Base-by-base conservation (phyloP, 257 asterid species). In the Ophiorrhiza pumila region DNA sequence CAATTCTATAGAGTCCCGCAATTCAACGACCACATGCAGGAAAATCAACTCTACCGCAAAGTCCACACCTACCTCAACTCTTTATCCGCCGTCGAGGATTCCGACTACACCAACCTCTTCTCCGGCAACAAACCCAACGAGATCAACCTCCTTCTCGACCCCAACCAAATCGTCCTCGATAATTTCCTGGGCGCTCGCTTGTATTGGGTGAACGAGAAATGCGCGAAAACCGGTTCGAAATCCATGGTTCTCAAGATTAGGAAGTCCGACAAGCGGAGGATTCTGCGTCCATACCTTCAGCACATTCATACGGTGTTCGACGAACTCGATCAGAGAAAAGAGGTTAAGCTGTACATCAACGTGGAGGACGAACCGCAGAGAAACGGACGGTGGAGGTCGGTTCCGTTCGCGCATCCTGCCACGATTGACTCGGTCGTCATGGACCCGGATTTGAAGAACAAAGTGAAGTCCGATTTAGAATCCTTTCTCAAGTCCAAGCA, bases 21-120 rank as follows among this genome's bases (percentile, higher is more conserved):
- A 73, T 87, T 89, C 96, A 93, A 93, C 80, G 84, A 85, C n/a
- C 80, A 88, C 85, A 84, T 89, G 92, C 98, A 91, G 87, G 96
- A 91, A 31, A 93, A 93, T 84, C 97, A 89, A 52, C 78, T 93
- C 37, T 88, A 83, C 65, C 59, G 87, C 15, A 87, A 81, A 84
- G 92, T 91, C 29, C 73, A 74, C 55, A 65, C 89, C 69, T 93
- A 93, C 82, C 90, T 89, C 22, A 91, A 86, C 80, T 91, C 98
- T 15, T 84, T 88, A 27, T 94, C 96, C 0, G 77, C 81, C 34
- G 82, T 89, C 15, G 96, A 91, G 49, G 96, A 91, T 61, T 88
- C 96, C 61, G 97, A 89, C 80, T 91, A 77, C 86, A 90, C 90
- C 22, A 93, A 89, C 83, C 96, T 93, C 32, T 80, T 93, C 64